These are phyloP conservation scores for Eucalyptus melliodora DNA, from an alignment of 345 rosid genomes.

Conservation along the genomic window DNA sequence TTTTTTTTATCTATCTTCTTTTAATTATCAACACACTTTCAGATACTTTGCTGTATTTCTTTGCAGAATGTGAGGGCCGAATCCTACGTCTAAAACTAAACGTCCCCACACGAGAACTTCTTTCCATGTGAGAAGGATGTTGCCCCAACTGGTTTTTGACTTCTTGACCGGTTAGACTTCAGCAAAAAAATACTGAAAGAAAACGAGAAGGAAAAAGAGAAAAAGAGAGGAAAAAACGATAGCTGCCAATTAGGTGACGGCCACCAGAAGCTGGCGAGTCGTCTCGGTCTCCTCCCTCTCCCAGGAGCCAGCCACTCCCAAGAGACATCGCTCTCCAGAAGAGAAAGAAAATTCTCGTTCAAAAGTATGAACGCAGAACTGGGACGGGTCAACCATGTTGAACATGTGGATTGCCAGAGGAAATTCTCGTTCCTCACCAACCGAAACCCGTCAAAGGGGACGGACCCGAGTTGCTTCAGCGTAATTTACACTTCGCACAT, in stretches of 20 bases:
- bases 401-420: background rate
- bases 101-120: rapidly evolving
- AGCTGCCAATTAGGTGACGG: background rate
- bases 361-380: background rate
- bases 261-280: background rate
- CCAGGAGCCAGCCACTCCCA: background rate
- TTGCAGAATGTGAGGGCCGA: rapidly evolving
- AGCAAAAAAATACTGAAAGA: background rate
- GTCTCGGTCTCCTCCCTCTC: background rate
- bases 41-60: rapidly evolving
- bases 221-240: background rate
- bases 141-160: no score
- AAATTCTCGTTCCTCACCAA: background rate
- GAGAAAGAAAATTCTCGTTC: background rate
- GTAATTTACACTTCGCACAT: background rate
- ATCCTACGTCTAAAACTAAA: background rate
- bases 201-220: background rate
- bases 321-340: background rate
- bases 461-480: background rate
- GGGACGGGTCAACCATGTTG: background rate
- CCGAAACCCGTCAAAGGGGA: background rate
- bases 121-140: background rate
- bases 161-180: background rate
- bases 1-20: rapidly evolving
- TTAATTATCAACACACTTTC: background rate